Evolutionary conservation across 768 basidiomycete genomes (phyloP).

Genomic region (Mycena sanguinolenta): DNA sequence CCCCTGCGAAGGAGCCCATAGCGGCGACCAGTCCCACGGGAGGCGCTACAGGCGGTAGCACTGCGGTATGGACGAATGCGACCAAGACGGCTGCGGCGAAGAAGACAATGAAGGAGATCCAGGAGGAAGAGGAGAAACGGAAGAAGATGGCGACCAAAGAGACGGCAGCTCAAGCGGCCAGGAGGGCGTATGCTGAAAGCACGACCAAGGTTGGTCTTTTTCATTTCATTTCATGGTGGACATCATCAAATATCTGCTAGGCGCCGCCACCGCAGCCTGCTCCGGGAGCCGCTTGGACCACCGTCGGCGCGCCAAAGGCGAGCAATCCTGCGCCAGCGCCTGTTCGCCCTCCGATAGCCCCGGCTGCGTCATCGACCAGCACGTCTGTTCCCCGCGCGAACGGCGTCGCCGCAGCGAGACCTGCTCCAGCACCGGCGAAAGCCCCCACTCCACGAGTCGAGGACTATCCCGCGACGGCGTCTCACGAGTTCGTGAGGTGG

Average conservation of each 20-base stretch:
- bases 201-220: constrained; percentile 76
- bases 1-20: constrained; percentile 59
- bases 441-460: constrained; percentile 63
- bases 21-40: constrained; percentile 38
- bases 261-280: constrained; percentile 45
- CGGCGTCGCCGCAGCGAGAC: constrained; percentile 51
- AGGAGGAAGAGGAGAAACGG: constrained; percentile 94
- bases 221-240: constrained; percentile 22
- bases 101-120: constrained; percentile 98
- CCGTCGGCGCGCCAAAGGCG: constrained; percentile 77
- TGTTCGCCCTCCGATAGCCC: constrained; percentile 51
- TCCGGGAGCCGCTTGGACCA: constrained; percentile 81
- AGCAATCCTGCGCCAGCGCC: constrained; percentile 56
- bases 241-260: constrained; percentile 42
- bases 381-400: constrained; percentile 52
- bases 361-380: constrained; percentile 46
- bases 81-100: constrained; percentile 69
- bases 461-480: constrained; percentile 76
- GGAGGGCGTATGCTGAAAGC: constrained; percentile 84
- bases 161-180: constrained; percentile 65
- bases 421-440: constrained; percentile 51
- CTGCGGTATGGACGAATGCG: constrained; percentile 85
- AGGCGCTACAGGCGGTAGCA: constrained; percentile 49
- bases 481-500: constrained; percentile 95
- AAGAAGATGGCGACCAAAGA: constrained; percentile 79